phyloP scores from a whole-genome alignment of 2,329 filamentous ascomycete genomes.

The Colletotrichum musae region DNA sequence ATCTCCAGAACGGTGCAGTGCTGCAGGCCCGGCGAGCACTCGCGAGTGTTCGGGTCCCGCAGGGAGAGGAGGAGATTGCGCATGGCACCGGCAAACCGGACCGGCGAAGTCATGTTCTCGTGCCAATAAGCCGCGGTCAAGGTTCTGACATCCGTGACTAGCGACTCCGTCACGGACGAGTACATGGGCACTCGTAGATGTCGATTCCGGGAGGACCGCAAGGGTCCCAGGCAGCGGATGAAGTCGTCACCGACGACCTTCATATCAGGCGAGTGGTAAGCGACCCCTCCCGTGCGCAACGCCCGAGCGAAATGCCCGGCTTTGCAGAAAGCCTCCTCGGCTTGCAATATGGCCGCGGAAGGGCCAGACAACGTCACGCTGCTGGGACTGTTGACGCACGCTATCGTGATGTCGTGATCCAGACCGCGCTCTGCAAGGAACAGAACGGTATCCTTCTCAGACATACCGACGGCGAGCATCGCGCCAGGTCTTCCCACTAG shows the following conservation, averaged over 20 bases:
- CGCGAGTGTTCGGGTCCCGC: too few relatives aligned
- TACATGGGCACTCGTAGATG: too few relatives aligned
- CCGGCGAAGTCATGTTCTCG: too few relatives aligned
- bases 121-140: too few relatives aligned
- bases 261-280: slow-evolving; percentile 37
- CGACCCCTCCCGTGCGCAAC: slow-evolving; percentile 22
- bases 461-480: slow-evolving; percentile 24
- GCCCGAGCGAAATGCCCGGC: slow-evolving; percentile 3
- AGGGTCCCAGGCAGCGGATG: too few relatives aligned
- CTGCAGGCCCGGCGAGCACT: too few relatives aligned
- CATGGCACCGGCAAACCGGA: too few relatives aligned
- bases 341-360: slow-evolving; percentile 52
- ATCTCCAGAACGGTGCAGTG: too few relatives aligned
- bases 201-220: too few relatives aligned
- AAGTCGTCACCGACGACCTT: slow-evolving; percentile 8
- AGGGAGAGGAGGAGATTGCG: too few relatives aligned
- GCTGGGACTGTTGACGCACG: slow-evolving; percentile 66
- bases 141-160: too few relatives aligned
- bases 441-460: slow-evolving; percentile 22
- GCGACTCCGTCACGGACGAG: too few relatives aligned
- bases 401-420: slow-evolving; percentile 44
- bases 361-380: slow-evolving; percentile 62
- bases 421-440: slow-evolving; percentile 15
- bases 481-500: background rate
- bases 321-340: slow-evolving; percentile 50